Evolutionary conservation across 2,329 filamentous ascomycete genomes (phyloP), one percentile per base, ranked within the genome.

Genomic region (Paracoccidioides lutzii): DNA sequence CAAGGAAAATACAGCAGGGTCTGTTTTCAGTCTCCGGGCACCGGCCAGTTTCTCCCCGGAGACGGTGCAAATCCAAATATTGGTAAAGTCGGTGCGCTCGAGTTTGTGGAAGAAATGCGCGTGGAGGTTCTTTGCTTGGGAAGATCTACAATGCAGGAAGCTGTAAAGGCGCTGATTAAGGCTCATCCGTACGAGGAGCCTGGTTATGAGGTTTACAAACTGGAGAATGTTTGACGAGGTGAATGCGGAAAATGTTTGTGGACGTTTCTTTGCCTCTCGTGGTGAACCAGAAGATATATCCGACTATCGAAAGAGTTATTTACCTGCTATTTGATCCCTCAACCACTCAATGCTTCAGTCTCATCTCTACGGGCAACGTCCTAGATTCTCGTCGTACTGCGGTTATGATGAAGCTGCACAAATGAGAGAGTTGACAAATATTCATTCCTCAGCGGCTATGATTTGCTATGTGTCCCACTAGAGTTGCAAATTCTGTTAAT

Each of bases 161-260:
- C 73, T 2, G 73, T 76, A 14, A 60, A 69, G 58, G 71, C 66
- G 41, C 60, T 76, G 61, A 58, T 71, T 30, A 65, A 66, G 57
- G 68, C 69, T n/a, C 73, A 75, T 67, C 73, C 73, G 4, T 76
- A 75, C 60, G 73, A 75, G 55, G 70, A 73, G 59, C 69, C 72
- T 30, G 70, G 68, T 10, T 73, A 74, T 63, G 72, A 73, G 58
- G 73, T 75, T 28, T 71, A 71, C 59, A 72, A 67, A 58, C 65
- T 73, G 63, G 73, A 75, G 60, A 63, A 72, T 61, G 64, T 73
- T 35, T 72, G 58, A 62, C 33, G 52, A 33, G 30, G 10, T 28
- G 30, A 38, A 33, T 45, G 32, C 4, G 52, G 3, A 6, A 35
- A 7, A 10, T 33, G 32, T 42, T n/a, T 50, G n/a, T n/a, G 45